These are phyloP conservation scores for Lactarius deliciosus DNA, from an alignment of 768 basidiomycete species.

Conservation along the genomic window DNA sequence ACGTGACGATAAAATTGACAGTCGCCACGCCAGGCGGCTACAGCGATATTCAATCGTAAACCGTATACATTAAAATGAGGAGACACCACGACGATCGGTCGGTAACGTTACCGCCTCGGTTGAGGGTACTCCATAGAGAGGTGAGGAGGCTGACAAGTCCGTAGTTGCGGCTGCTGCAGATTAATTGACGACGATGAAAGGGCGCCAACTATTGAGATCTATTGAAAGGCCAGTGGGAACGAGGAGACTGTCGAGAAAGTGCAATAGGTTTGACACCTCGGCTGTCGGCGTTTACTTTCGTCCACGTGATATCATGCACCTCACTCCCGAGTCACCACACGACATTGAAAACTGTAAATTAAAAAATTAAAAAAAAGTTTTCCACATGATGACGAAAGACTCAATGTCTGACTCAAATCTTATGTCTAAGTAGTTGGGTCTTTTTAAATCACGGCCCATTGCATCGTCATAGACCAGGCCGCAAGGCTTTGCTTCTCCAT, in stretches of 20 bases:
- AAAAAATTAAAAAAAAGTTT: too few relatives aligned
- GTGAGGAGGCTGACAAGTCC: constrained; percentile 38
- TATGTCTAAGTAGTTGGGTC: too few relatives aligned
- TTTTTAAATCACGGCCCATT: too few relatives aligned
- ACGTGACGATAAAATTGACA: constrained; percentile 59
- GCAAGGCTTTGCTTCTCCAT: neutral
- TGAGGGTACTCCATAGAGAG: neutral
- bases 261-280: neutral
- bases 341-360: too few relatives aligned
- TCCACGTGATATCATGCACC: neutral
- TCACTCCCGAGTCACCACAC: neutral
- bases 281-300: neutral
- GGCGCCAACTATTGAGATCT: constrained; percentile 29
- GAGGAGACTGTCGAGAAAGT: neutral
- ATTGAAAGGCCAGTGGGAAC: neutral
- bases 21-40: constrained; percentile 87
- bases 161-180: constrained; percentile 45
- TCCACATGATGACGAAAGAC: too few relatives aligned
- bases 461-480: neutral
- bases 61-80: neutral
- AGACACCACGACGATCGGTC: neutral
- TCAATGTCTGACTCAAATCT: too few relatives aligned
- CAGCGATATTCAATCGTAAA: constrained; percentile 63
- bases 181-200: constrained; percentile 42
- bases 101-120: constrained; percentile 12